A percentile compares a stretch with the other conserved stretches of the same genome.
Evolutionary conservation across 768 basidiomycete genomes (phyloP).

Genomic region (Mycena metata): DNA sequence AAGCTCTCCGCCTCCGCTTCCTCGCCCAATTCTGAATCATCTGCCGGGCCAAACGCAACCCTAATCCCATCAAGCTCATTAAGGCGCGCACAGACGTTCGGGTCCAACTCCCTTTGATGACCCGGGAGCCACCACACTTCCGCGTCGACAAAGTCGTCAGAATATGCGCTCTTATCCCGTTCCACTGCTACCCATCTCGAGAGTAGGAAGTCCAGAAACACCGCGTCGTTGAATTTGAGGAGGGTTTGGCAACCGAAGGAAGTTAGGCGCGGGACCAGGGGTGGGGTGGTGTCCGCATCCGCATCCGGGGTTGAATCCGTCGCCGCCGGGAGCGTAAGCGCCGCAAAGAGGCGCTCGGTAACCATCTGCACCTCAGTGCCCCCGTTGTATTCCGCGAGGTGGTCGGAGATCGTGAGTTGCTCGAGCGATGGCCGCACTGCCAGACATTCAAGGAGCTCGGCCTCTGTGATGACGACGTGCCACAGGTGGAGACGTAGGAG

Average conservation of each 20-base stretch:
- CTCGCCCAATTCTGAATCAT: too few species aligned
- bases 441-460: slow-evolving; percentile 8
- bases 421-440: background rate
- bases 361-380: background rate
- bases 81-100: too few species aligned
- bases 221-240: background rate
- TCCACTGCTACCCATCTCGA: background rate
- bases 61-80: too few species aligned
- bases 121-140: too few species aligned
- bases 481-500: background rate
- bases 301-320: too few species aligned
- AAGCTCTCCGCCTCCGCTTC: too few species aligned
- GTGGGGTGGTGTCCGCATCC: background rate
- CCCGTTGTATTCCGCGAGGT: background rate
- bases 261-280: background rate
- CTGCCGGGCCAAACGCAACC: too few species aligned
- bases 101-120: too few species aligned
- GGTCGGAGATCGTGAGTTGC: slow-evolving; percentile 2
- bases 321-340: too few species aligned
- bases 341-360: background rate
- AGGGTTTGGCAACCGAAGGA: background rate
- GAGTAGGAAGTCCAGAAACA: background rate
- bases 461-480: background rate
- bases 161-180: too few species aligned
- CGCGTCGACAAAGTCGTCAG: too few species aligned